A percentile compares a stretch with the other conserved stretches of the same genome.
These are phyloP conservation scores for Teratosphaeria viscida DNA, from an alignment of 2,329 filamentous ascomycete species.

Conservation along the genomic window DNA sequence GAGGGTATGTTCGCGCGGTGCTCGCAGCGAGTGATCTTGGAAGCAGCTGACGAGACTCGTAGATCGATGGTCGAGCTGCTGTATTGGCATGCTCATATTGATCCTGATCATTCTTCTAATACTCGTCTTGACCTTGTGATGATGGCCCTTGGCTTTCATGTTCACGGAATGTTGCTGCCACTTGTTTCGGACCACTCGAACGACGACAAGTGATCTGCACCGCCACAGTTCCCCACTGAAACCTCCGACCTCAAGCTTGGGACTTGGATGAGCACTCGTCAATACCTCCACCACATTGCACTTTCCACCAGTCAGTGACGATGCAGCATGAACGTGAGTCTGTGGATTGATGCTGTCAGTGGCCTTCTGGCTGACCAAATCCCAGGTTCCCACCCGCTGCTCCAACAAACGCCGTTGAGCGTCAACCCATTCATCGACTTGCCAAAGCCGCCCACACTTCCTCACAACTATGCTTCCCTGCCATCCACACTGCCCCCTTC, in stretches of 20 bases:
- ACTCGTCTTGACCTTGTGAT: slow-evolving; percentile 57
- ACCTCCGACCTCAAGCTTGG: slow-evolving; percentile 1
- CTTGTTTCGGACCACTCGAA: background rate
- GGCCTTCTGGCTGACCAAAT: background rate
- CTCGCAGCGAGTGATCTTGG: slow-evolving; percentile 1
- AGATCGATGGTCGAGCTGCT: slow-evolving; percentile 73
- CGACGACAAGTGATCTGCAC: background rate
- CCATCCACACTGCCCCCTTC: slow-evolving; percentile 76
- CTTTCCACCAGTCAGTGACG: background rate
- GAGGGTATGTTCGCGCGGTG: slow-evolving; percentile 58
- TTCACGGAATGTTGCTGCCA: background rate
- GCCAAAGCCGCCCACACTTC: slow-evolving; percentile 78
- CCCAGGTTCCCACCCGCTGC: slow-evolving; percentile 61
- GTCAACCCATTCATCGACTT: slow-evolving; percentile 91
- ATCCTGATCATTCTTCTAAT: slow-evolving; percentile 80
- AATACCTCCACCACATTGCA: slow-evolving; percentile 1
- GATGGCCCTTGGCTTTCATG: background rate
- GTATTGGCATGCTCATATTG: slow-evolving; percentile 78
- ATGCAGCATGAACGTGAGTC: slow-evolving; percentile 23
- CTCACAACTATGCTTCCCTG: slow-evolving; percentile 88
- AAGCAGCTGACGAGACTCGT: slow-evolving; percentile 7
- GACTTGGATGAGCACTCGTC: background rate
- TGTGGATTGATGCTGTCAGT: background rate
- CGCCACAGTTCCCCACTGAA: background rate
- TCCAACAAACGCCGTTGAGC: slow-evolving; percentile 85